Evolutionary conservation across 75 land plant genomes (phyloP).

Genomic region (Cunninghamia lanceolata): DNA sequence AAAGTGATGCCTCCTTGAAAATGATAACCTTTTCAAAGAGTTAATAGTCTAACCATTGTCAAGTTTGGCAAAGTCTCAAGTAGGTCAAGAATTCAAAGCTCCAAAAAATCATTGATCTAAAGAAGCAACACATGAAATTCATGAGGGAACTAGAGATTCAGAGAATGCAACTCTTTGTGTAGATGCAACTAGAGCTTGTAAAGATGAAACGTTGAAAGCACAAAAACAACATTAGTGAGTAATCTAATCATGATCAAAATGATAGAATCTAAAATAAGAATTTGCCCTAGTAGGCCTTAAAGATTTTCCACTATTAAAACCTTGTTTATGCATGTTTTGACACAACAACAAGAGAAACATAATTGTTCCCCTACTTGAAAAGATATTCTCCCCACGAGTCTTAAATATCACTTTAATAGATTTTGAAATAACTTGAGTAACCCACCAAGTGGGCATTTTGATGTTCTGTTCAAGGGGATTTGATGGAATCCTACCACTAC

Average conservation of each 20-base stretch:
- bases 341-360: no score
- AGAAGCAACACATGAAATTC: slow-evolving; percentile 78
- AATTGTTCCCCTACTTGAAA: no score
- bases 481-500: no score
- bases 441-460: no score
- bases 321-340: no score
- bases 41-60: slow-evolving; percentile 47
- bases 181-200: slow-evolving; percentile 75
- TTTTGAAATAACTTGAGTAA: no score
- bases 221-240: slow-evolving; percentile 19
- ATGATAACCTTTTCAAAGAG: slow-evolving; percentile 22
- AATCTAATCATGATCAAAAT: not conserved
- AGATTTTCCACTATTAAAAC: no score
- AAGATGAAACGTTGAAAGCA: slow-evolving; percentile 43
- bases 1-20: slow-evolving; percentile 12
- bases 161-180: slow-evolving; percentile 70
- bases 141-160: slow-evolving; percentile 72
- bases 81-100: slow-evolving; percentile 54
- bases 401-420: no score
- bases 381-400: no score
- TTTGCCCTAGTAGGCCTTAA: no score
- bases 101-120: slow-evolving; percentile 62
- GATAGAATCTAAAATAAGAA: no score
- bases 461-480: no score
- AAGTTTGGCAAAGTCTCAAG: slow-evolving; percentile 70